Conservation (phyloP, 805 yeast genomes). For the Tetrapisispora taiwanensis region DNA sequence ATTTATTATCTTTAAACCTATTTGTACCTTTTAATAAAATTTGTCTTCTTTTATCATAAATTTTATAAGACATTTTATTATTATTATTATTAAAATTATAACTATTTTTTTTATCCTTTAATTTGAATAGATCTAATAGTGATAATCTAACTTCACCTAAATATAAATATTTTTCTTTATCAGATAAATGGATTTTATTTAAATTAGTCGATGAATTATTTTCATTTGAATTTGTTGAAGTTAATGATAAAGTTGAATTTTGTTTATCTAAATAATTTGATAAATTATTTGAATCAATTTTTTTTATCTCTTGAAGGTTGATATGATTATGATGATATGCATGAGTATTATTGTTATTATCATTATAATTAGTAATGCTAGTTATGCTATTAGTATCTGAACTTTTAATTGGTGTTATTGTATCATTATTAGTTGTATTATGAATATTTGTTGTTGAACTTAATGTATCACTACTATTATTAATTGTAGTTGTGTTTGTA, state of each 20-base stretch:
- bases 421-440: neutral
- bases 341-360: no score
- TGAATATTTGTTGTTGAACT: neutral
- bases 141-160: conserved; percentile 26
- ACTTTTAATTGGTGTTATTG: neutral
- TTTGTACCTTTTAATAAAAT: neutral
- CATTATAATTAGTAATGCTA: neutral
- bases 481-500: neutral
- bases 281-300: neutral
- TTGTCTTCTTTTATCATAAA: conserved; percentile 16
- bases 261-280: neutral
- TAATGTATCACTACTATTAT: neutral
- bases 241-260: neutral
- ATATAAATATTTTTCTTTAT: conserved; percentile 15
- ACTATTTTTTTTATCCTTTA: conserved; percentile 9
- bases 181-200: neutral
- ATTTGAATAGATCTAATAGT: conserved; percentile 19
- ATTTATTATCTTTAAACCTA: neutral
- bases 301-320: neutral
- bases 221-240: conserved; percentile 2
- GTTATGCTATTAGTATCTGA: neutral
- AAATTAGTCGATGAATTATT: neutral
- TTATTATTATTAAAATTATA: conserved; percentile 14
- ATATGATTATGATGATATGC: no score
- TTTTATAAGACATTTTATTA: conserved; percentile 18